Evolutionary conservation across 768 basidiomycete species (phyloP).

Genomic region (Naganishia onofrii): DNA sequence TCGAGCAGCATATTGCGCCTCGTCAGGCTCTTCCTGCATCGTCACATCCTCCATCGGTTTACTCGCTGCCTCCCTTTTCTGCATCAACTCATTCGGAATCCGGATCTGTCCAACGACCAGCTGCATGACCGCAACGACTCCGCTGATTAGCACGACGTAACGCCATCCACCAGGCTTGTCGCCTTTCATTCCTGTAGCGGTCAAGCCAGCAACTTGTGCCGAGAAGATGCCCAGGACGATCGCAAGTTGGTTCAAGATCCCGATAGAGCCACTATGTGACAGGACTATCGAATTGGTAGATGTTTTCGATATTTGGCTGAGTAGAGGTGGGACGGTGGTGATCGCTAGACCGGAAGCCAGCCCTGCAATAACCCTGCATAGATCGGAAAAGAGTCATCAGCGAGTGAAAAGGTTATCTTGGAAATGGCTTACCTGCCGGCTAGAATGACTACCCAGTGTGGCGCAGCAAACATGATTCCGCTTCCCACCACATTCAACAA

Average conservation of each 20-base stretch:
- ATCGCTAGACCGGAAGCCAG: constrained; percentile 46
- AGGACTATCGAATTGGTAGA: constrained; percentile 37
- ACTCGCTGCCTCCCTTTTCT: constrained; percentile 11
- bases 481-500: constrained; percentile 46
- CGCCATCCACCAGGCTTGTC: constrained; percentile 48
- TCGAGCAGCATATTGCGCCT: background rate
- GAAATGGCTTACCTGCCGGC: constrained; percentile 39
- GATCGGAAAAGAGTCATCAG: background rate
- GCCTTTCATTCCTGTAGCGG: constrained; percentile 47
- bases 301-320: constrained; percentile 38
- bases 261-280: constrained; percentile 43
- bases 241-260: constrained; percentile 47
- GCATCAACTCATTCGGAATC: constrained; percentile 1
- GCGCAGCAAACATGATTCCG: constrained; percentile 41
- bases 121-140: constrained; percentile 41
- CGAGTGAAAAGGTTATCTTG: background rate
- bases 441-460: constrained; percentile 43
- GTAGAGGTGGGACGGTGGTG: constrained; percentile 47
- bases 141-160: constrained; percentile 44
- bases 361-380: constrained; percentile 42
- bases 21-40: constrained; percentile 26
- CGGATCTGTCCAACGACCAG: constrained; percentile 30
- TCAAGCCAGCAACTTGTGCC: constrained; percentile 43
- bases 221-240: constrained; percentile 46
- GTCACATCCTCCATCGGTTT: constrained; percentile 5